These are phyloP conservation scores for Acanthamoeba polyphaga DNA, from an alignment of 208 protist species.

Conservation along the genomic window DNA sequence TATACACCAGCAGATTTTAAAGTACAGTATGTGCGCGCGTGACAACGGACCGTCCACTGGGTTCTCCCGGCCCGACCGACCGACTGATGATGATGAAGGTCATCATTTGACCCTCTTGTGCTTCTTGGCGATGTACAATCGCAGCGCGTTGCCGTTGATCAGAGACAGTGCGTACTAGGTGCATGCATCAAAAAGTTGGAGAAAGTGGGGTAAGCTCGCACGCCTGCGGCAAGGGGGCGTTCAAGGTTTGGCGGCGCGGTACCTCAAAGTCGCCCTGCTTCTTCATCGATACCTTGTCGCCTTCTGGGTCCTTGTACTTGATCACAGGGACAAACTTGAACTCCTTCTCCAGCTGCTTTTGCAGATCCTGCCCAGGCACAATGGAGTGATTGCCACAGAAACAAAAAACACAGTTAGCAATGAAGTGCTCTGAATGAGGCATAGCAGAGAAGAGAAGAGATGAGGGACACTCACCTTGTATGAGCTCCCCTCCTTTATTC, in stretches of 20 bases:
- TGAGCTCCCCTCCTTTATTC: not conserved
- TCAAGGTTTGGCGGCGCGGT: not conserved
- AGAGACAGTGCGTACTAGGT: not conserved
- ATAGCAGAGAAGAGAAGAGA: not conserved
- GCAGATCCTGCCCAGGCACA: not conserved
- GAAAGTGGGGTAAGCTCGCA: not conserved
- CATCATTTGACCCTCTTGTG: not conserved
- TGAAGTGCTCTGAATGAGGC: too few relatives aligned
- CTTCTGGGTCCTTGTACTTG: conserved; percentile 64
- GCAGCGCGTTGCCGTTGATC: conserved; percentile 35
- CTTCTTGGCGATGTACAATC: conserved; percentile 61
- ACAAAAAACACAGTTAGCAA: not conserved
- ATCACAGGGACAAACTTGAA: conserved; percentile 42
- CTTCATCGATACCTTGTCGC: conserved; percentile 68
- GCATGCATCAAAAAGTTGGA: not conserved
- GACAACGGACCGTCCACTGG: too few relatives aligned
- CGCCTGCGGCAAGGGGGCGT: too few relatives aligned
- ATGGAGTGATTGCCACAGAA: not conserved
- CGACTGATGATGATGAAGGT: too few relatives aligned
- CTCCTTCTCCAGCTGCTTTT: conserved; percentile 17
- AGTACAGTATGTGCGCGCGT: too few relatives aligned
- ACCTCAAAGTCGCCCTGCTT: conserved; percentile 67
- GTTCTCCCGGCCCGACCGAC: too few relatives aligned
- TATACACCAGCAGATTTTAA: too few relatives aligned
- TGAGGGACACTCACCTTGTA: conserved; percentile 19